phyloP scores from a whole-genome alignment of 108 stramenopile species.

The Nitzschia sp. region DNA sequence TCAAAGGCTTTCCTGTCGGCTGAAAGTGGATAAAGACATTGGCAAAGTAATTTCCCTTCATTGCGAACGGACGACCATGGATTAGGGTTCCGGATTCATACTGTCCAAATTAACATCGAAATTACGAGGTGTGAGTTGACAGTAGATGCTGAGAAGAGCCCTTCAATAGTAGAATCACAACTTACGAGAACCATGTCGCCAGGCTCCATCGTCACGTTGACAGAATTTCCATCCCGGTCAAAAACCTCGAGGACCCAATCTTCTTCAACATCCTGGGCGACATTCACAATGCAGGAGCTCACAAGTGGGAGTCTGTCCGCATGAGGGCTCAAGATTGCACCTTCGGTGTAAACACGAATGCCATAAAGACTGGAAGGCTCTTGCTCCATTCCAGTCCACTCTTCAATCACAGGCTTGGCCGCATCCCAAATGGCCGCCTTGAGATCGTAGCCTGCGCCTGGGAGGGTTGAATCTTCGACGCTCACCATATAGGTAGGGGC shows the following conservation, averaged over 20 bases:
- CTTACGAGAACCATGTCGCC: constrained; percentile 65
- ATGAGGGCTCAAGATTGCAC: constrained; percentile 81
- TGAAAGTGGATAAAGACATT: constrained; percentile 83
- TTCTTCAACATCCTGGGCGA: constrained; percentile 90
- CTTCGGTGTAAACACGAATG: constrained; percentile 83
- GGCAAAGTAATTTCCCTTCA: constrained; percentile 57
- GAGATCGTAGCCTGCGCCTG: constrained; percentile 65
- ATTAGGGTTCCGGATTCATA: constrained; percentile 55
- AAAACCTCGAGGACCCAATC: constrained; percentile 91
- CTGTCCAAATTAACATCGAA: too few relatives aligned
- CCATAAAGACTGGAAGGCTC: constrained; percentile 85
- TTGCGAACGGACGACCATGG: constrained; percentile 57
- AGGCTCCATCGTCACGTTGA: constrained; percentile 49
- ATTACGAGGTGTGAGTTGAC: too few relatives aligned
- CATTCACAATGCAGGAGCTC: constrained; percentile 89
- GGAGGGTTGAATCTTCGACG: constrained; percentile 64
- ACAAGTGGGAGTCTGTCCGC: constrained; percentile 89
- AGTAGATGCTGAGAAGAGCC: too few relatives aligned
- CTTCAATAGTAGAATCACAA: neutral
- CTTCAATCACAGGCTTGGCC: constrained; percentile 71
- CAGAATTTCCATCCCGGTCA: constrained; percentile 78
- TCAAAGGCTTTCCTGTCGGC: constrained; percentile 64
- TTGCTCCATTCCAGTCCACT: constrained; percentile 90
- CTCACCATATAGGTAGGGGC: constrained; percentile 77
- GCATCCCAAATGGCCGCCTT: constrained; percentile 78